These are phyloP conservation scores for Solanum phureja DNA, from an alignment of 257 asterid genomes.

Conservation along the genomic window DNA sequence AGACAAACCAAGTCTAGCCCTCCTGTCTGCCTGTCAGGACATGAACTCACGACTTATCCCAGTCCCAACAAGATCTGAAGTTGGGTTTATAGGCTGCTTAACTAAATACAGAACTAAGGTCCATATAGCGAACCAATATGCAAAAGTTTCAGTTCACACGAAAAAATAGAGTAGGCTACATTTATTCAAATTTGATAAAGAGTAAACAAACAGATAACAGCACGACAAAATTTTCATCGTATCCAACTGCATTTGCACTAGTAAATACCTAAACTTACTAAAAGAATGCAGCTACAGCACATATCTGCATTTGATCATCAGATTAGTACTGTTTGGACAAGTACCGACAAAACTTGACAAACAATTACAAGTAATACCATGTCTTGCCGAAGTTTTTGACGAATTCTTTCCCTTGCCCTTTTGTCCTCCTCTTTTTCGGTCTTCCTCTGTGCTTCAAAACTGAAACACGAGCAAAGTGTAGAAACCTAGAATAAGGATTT, in stretches of 20 bases:
- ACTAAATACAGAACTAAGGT: not conserved
- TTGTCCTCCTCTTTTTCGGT: slow-evolving; percentile 59
- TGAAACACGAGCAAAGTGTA: slow-evolving; percentile 2
- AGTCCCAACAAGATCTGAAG: not conserved
- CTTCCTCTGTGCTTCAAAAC: slow-evolving; percentile 35
- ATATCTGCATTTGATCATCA: not conserved
- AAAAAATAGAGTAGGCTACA: not conserved
- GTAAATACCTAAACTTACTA: not conserved
- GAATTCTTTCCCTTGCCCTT: slow-evolving; percentile 53
- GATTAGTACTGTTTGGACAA: not conserved
- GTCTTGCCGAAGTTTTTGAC: slow-evolving; percentile 63
- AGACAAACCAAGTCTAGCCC: slow-evolving; percentile 22
- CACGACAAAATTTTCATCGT: not conserved
- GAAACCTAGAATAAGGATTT: not conserved
- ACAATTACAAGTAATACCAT: slow-evolving; percentile 31
- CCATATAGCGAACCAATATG: not conserved
- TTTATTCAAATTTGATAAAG: not conserved
- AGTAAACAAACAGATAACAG: not conserved
- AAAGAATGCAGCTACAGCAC: not conserved
- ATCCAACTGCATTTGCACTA: not conserved
- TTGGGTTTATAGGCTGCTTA: not conserved
- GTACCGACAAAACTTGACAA: not conserved
- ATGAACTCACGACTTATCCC: not conserved
- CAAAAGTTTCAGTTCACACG: not conserved
- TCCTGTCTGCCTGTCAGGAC: slow-evolving; percentile 44